Conservation (phyloP, 345 rosid species). For the Aquilaria sinensis region DNA sequence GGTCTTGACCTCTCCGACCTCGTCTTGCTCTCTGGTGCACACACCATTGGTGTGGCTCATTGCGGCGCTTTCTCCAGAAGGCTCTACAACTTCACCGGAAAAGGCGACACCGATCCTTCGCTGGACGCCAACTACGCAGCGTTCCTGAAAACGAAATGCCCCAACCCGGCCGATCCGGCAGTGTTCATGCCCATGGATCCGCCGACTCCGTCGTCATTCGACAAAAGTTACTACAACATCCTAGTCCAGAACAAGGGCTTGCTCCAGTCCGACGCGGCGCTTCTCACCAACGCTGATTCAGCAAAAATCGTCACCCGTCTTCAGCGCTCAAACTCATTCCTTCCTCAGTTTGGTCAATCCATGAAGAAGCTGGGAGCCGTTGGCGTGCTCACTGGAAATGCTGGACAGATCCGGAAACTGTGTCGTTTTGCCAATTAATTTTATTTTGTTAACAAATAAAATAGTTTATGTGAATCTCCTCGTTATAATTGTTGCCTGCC, state of each 20-base stretch:
- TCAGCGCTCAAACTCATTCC: constrained; percentile 22
- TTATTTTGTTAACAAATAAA: too few species aligned
- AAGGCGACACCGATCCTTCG: constrained; percentile 47
- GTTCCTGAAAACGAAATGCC: constrained; percentile 30
- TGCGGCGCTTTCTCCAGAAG: constrained; percentile 39
- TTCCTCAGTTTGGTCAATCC: constrained; percentile 35
- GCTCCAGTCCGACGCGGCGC: constrained; percentile 43
- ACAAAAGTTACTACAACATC: constrained; percentile 32
- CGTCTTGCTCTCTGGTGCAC: constrained; percentile 56
- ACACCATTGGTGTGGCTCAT: constrained; percentile 51
- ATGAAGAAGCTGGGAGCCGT: constrained; percentile 48
- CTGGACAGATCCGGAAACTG: constrained; percentile 45
- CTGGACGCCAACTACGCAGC: constrained; percentile 32
- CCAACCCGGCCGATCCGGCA: constrained; percentile 20
- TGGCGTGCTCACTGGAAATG: constrained; percentile 24
- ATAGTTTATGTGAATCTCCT: too few species aligned
- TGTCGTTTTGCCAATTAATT: constrained; percentile 29
- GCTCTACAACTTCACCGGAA: constrained; percentile 54
- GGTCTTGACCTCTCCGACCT: constrained; percentile 39
- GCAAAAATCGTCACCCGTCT: constrained; percentile 13
- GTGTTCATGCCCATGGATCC: constrained; percentile 45
- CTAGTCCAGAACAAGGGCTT: constrained; percentile 30
- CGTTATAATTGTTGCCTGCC: too few species aligned
- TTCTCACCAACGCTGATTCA: constrained; percentile 35
- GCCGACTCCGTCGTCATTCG: constrained; percentile 27